A percentile compares a stretch with the other conserved stretches of the same genome.
Conservation (phyloP, 371 early-diverging fungal species). For the Apophysomyces elegans region DNA sequence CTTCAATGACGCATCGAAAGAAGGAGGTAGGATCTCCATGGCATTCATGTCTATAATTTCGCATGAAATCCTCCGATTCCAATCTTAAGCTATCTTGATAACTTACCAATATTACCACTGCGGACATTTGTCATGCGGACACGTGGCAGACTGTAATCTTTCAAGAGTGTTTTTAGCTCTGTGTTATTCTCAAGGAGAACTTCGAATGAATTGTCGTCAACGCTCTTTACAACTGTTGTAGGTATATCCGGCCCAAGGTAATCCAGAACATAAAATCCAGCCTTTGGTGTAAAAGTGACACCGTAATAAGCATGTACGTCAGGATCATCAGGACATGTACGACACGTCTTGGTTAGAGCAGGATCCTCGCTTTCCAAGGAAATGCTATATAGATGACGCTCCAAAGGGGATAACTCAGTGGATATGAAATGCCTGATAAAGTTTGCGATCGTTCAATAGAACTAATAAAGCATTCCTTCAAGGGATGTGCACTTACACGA, state of each 20-base stretch:
- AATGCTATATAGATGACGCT: slow-evolving; percentile 72
- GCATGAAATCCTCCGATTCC: not conserved
- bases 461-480: not conserved
- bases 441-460: not conserved
- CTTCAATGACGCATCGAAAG: slow-evolving; percentile 68
- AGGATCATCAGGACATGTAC: slow-evolving; percentile 35
- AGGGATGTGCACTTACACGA: slow-evolving; percentile 47
- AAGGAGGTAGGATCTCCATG: slow-evolving; percentile 78
- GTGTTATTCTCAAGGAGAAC: slow-evolving; percentile 62
- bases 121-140: slow-evolving; percentile 57
- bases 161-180: slow-evolving; percentile 37
- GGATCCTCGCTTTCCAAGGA: slow-evolving; percentile 21
- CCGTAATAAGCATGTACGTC: slow-evolving; percentile 67
- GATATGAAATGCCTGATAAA: slow-evolving; percentile 60
- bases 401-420: slow-evolving; percentile 72
- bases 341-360: slow-evolving; percentile 27
- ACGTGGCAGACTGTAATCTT: slow-evolving; percentile 59
- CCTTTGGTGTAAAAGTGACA: slow-evolving; percentile 73
- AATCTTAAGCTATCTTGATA: not conserved
- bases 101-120: slow-evolving; percentile 52
- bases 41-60: slow-evolving; percentile 68
- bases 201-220: slow-evolving; percentile 51
- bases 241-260: slow-evolving; percentile 89
- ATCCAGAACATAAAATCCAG: slow-evolving; percentile 68
- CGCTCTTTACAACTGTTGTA: slow-evolving; percentile 66